Evolutionary conservation across 2,329 filamentous ascomycete genomes (phyloP).

Genomic region (Epicoccum sorghinum): DNA sequence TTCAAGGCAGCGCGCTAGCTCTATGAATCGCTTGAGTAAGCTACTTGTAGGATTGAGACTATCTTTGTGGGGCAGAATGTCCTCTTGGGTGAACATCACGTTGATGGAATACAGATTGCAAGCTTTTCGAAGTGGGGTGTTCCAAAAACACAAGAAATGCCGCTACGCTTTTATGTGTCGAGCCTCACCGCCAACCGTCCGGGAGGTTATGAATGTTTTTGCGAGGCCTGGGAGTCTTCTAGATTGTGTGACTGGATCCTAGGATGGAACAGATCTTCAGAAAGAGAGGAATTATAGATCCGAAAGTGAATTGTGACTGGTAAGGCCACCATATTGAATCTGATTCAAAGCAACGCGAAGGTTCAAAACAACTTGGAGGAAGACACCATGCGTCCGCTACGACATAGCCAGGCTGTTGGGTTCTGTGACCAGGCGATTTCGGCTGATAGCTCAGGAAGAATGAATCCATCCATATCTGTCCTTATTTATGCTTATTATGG

Average conservation of each 20-base stretch:
- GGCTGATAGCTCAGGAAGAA: constrained; percentile 54
- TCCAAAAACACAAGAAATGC: constrained; percentile 48
- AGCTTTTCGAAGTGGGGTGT: constrained; percentile 50
- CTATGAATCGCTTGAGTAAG: constrained; percentile 53
- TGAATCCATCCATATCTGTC: constrained; percentile 54
- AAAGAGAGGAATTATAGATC: too few species aligned
- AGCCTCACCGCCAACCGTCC: constrained; percentile 46
- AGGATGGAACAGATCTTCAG: not conserved
- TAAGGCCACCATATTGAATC: constrained; percentile 45
- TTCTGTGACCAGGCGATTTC: constrained; percentile 57
- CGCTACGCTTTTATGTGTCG: constrained; percentile 47
- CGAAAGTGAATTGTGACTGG: too few species aligned
- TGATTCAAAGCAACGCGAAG: constrained; percentile 45
- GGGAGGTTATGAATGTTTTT: constrained; percentile 21
- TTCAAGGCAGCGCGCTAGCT: constrained; percentile 70
- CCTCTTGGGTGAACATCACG: constrained; percentile 44
- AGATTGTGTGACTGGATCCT: not conserved
- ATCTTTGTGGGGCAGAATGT: constrained; percentile 40
- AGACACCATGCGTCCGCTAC: constrained; percentile 57
- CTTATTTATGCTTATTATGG: constrained; percentile 45
- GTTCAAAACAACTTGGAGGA: constrained; percentile 51
- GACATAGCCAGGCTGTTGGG: constrained; percentile 56
- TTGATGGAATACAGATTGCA: constrained; percentile 53
- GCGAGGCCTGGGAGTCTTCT: not conserved
- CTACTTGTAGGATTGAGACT: constrained; percentile 44